Evolutionary conservation across 2,329 filamentous ascomycete species (phyloP), one percentile per base, ranked within the genome.

Genomic region (Fusarium phyllophilum): DNA sequence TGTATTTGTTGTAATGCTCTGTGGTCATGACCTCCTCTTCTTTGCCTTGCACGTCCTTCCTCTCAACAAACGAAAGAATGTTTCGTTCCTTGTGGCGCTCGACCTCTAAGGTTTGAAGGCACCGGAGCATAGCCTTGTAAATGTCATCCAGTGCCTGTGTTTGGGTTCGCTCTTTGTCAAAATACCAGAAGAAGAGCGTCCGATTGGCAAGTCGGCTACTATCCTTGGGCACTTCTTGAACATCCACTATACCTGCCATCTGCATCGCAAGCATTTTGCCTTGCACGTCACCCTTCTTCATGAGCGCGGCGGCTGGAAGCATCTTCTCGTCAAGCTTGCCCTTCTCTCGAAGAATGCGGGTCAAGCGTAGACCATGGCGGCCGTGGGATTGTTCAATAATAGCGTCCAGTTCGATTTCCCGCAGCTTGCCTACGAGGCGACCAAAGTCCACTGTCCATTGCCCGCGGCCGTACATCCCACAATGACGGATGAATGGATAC

Each of bases 311-410:
- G 56, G 91, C 91, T 42, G 93, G 93, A 18, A 98, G 87, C 69
- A 93, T 92, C 82, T 97, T 97, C 82, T 99, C 96, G 75, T 98
- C 96, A n/a, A 98, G 86, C 79, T 96, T 97, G 60, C 96, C 96
- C 79, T 95, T 94, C 66, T 93, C 91, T 44, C 93, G 89, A 26
- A 99, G 88, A 62, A 98, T 94, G 26, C 94, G 92, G 26, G 95
- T 89, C n/a, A 99, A 86, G 14, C 96, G 93, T 24, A 96, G 88
- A 2, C 94, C 94, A 52, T 93, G 86, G 13, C 89, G 89, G 13
- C 94, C 95, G 76, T 94, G 95, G 5, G 90, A 90, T 59, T 94
- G 90, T 72, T 93, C 89, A 63, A 98, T 92, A 46, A 95, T 92
- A 20, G 91, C 90, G 81, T 98, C 94, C 36, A 98, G 85, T 80